Base-by-base conservation (phyloP, 2,329 filamentous ascomycete species). In the Colletotrichum acutatum region DNA sequence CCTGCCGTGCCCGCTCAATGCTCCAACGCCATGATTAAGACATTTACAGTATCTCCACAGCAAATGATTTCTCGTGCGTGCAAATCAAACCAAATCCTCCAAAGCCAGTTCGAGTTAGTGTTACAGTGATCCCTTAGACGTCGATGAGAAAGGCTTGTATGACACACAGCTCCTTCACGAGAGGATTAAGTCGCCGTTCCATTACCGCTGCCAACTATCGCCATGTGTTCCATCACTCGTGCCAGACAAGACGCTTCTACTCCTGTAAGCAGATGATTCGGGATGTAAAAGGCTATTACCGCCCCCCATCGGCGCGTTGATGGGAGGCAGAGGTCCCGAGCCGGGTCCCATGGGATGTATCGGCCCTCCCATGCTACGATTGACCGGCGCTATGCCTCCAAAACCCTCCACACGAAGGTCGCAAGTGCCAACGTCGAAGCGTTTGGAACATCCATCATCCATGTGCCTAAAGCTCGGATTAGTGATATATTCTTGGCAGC, bases 391-490 rank as follows among this genome's bases (percentile, higher is more conserved):
- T 52, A 67, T 72, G 62, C 68, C 72, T 49, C 79, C 78, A 71
- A 80, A 79, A 24, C 76, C 75, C 66, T 83, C 80, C 6, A 81
- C 77, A 30, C 82, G 82, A 62, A 89, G 75, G 74, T 88, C 87
- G 53, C 89, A 81, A 2, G 85, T 89, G 49, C 86, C 86, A 58
- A 90, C 84, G 75, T 90, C 88, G 76, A 92, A 91, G 58, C 93
- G 87, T 77, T 90, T 92, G 14, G 92, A 89, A 79, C 93, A 95
- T 16, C 93, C 93, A 77, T 95, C 93, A 80, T 93, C 92, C 86
- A 93, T 91, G 77, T 95, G 93, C 79, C 93, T 95, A 76, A 53
- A 58, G n/a, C 3, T n/a, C 14, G 71, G 62, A 66, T 66, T 53
- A 49, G 53, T 22, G 11, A 4, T 14, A 4, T 53, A 2, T 26